Conservation (phyloP, 2,329 filamentous ascomycete species). For the Westerdykella sp. region DNA sequence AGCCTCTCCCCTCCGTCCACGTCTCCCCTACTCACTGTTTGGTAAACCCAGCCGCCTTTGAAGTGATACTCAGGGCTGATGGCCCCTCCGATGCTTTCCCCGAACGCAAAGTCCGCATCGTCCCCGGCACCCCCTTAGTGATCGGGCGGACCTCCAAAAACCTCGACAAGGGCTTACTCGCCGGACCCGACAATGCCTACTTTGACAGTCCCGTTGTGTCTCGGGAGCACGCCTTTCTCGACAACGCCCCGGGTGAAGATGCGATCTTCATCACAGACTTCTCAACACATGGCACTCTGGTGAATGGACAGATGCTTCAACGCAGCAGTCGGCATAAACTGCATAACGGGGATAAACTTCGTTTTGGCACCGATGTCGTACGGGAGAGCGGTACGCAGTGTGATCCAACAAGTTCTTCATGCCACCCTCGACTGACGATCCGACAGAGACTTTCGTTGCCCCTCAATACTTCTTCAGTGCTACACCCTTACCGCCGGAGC, state of each 20-base stretch:
- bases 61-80: conserved; percentile 26
- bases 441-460: background rate
- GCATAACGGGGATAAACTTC: conserved; percentile 28
- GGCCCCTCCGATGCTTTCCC: conserved; percentile 38
- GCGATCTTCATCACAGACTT: conserved; percentile 48
- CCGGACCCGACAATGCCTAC: conserved; percentile 53
- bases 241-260: conserved; percentile 11
- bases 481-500: too few species aligned
- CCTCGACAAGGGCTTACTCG: conserved; percentile 35
- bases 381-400: conserved; percentile 26
- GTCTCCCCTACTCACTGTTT: background rate
- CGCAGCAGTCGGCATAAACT: conserved; percentile 19
- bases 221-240: conserved; percentile 53
- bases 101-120: conserved; percentile 27
- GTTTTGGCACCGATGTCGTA: conserved; percentile 34
- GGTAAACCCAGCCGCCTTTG: conserved; percentile 17
- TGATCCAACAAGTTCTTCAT: background rate
- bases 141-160: conserved; percentile 43
- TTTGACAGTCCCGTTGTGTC: conserved; percentile 70
- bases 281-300: conserved; percentile 57
- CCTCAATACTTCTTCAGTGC: background rate
- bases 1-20: background rate
- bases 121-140: conserved; percentile 19
- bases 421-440: background rate
- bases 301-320: conserved; percentile 41